A percentile compares a stretch with the other conserved stretches of the same genome.
Evolutionary conservation across 2,329 filamentous ascomycete genomes (phyloP).

Genomic region (Biscogniauxia mediterranea): DNA sequence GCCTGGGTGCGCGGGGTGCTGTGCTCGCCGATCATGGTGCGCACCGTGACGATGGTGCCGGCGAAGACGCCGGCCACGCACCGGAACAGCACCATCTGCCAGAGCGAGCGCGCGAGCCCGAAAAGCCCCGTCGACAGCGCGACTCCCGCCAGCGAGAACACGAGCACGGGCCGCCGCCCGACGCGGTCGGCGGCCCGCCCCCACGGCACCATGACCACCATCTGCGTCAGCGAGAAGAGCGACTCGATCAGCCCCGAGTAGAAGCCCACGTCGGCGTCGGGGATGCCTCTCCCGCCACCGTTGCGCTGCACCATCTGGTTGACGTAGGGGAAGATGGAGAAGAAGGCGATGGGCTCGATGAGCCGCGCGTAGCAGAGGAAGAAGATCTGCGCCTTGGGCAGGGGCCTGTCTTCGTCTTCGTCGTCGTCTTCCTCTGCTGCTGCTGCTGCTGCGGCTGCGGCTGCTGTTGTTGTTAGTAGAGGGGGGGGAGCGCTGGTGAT

Average conservation of each 20-base stretch:
- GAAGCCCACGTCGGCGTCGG: slow-evolving; percentile 70
- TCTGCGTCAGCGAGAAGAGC: slow-evolving; percentile 72
- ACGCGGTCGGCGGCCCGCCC: slow-evolving; percentile 64
- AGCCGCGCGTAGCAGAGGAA: slow-evolving; percentile 71
- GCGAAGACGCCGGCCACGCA: slow-evolving; percentile 72
- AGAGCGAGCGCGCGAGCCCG: slow-evolving; percentile 63
- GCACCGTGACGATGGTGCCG: slow-evolving; percentile 70
- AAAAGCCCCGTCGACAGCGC: slow-evolving; percentile 62
- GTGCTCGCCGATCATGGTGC: slow-evolving; percentile 75
- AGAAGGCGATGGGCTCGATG: slow-evolving; percentile 78
- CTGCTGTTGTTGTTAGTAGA: too few species aligned
- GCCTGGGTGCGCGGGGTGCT: slow-evolving; percentile 70
- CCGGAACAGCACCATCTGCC: slow-evolving; percentile 72
- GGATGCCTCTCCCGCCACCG: slow-evolving; percentile 59
- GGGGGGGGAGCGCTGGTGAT: not conserved
- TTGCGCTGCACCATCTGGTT: slow-evolving; percentile 72
- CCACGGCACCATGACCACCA: slow-evolving; percentile 76
- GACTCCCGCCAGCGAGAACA: slow-evolving; percentile 65
- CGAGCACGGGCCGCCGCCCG: slow-evolving; percentile 71
- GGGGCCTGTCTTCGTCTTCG: slow-evolving; percentile 40
- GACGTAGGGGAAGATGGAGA: slow-evolving; percentile 78
- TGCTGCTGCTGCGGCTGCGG: slow-evolving; percentile 17
- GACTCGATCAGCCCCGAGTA: slow-evolving; percentile 75
- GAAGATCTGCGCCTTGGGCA: slow-evolving; percentile 65
- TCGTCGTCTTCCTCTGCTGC: not conserved